These are phyloP conservation scores for Jaltomata sinuosa DNA, from an alignment of 257 asterid species.

Conservation along the genomic window DNA sequence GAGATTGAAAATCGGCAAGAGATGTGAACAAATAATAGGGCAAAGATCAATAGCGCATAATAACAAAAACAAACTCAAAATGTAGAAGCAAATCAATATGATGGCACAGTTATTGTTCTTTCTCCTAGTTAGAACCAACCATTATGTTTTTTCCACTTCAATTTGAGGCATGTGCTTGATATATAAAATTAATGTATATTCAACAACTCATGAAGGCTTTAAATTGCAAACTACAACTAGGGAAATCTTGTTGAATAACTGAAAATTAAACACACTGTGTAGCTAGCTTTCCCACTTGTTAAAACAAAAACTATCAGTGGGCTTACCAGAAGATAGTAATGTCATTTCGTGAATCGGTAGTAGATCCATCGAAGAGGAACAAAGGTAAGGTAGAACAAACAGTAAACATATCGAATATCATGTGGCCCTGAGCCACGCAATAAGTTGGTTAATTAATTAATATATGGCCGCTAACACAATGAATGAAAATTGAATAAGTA, in stretches of 20 bases:
- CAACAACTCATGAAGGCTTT: neutral
- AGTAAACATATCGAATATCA: constrained; percentile 70
- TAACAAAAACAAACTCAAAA: neutral
- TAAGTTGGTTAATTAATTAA: no score
- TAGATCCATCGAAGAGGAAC: constrained; percentile 96
- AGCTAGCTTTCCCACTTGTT: no score
- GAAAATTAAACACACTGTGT: no score
- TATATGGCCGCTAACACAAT: no score
- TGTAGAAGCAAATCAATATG: neutral
- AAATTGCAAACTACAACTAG: neutral
- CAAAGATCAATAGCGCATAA: no score
- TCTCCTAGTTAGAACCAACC: neutral
- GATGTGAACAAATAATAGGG: no score
- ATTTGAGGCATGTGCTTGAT: no score
- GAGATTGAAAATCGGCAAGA: no score
- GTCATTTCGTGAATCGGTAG: constrained; percentile 93
- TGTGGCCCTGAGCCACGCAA: constrained; percentile 63
- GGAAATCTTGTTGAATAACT: neutral
- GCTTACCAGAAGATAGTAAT: constrained; percentile 87
- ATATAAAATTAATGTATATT: neutral
- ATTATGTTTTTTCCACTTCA: no score
- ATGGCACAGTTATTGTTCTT: neutral
- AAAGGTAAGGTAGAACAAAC: constrained; percentile 69
- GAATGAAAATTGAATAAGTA: neutral
- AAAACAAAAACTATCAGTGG: neutral